phyloP scores from a whole-genome alignment of 1,139 yeast genomes.

The Magnusiomyces fungicola region DNA sequence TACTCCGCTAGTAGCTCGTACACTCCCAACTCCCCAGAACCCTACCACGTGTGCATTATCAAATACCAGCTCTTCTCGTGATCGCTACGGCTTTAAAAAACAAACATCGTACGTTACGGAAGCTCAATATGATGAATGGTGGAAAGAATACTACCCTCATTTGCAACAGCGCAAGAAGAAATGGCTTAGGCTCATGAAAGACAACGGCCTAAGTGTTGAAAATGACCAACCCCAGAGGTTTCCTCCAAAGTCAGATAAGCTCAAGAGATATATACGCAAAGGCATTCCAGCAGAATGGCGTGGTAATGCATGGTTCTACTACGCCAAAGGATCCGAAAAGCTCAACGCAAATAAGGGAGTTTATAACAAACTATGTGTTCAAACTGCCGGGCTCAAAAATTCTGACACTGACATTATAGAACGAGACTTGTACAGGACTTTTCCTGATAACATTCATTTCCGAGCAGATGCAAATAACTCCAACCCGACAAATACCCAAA shows the following conservation, averaged over 20 bases:
- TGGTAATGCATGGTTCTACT: slow-evolving; percentile 94
- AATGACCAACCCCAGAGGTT: slow-evolving; percentile 41
- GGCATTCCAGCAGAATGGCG: slow-evolving; percentile 98
- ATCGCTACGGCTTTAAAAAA: slow-evolving; percentile 82
- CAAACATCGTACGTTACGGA: slow-evolving; percentile 45
- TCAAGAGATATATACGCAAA: slow-evolving; percentile 74
- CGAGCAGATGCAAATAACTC: slow-evolving; percentile 33
- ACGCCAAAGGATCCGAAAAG: slow-evolving; percentile 83
- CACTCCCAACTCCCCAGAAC: not conserved
- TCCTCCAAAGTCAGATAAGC: slow-evolving; percentile 78
- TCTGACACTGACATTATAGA: slow-evolving; percentile 83
- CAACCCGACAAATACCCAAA: slow-evolving; percentile 12
- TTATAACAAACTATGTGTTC: slow-evolving; percentile 57
- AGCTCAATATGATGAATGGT: slow-evolving; percentile 68
- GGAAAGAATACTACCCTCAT: slow-evolving; percentile 57
- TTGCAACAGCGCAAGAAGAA: slow-evolving; percentile 57
- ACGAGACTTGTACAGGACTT: slow-evolving; percentile 84
- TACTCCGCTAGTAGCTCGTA: not conserved
- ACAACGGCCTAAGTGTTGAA: slow-evolving; percentile 51
- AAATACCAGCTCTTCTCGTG: slow-evolving; percentile 34
- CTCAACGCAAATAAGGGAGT: slow-evolving; percentile 63
- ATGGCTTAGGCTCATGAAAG: slow-evolving; percentile 62
- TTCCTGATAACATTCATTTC: slow-evolving; percentile 85
- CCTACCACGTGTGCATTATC: not conserved
- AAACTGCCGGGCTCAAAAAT: slow-evolving; percentile 44